These are phyloP conservation scores for Penicillium sp. DNA, from an alignment of 2,329 filamentous ascomycete species.

Conservation along the genomic window DNA sequence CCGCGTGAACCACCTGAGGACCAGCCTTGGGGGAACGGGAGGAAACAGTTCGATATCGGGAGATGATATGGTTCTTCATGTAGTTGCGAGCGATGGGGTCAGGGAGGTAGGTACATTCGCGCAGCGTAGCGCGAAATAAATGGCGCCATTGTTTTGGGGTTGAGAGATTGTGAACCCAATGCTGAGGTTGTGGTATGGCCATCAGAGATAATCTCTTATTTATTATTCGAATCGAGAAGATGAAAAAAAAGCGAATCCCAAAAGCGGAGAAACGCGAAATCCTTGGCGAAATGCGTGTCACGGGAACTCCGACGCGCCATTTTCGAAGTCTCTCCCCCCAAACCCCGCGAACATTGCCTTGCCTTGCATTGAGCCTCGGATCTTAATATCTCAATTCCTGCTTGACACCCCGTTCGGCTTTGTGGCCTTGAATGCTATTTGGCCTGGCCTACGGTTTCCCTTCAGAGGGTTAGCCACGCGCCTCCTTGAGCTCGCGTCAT, in stretches of 20 bases:
- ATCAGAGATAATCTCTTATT: background rate
- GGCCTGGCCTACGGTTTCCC: constrained; percentile 20
- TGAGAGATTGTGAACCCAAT: constrained; percentile 20
- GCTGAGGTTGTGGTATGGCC: constrained; percentile 11
- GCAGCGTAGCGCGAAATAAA: constrained; percentile 55
- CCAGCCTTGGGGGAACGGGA: constrained; percentile 18
- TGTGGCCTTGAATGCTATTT: constrained; percentile 16
- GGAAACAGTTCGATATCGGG: constrained; percentile 16
- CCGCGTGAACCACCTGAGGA: constrained; percentile 23
- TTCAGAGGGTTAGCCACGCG: constrained; percentile 31
- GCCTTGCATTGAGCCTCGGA: constrained; percentile 20
- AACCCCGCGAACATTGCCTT: constrained; percentile 22
- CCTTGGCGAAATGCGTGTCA: constrained; percentile 23
- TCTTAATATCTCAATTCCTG: constrained; percentile 2
- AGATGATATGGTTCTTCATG: constrained; percentile 47
- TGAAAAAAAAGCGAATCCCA: background rate
- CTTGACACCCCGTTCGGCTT: constrained; percentile 6
- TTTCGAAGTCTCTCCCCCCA: constrained; percentile 11
- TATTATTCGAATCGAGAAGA: background rate
- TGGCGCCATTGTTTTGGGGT: constrained; percentile 37
- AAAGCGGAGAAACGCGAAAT: constrained; percentile 27
- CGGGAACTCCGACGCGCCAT: constrained; percentile 25
- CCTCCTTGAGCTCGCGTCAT: constrained; percentile 30
- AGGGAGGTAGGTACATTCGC: constrained; percentile 60
- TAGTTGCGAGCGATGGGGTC: constrained; percentile 53